These are phyloP conservation scores for Daldinia decipiens DNA, from an alignment of 495 filamentous ascomycete genomes.

Conservation along the genomic window DNA sequence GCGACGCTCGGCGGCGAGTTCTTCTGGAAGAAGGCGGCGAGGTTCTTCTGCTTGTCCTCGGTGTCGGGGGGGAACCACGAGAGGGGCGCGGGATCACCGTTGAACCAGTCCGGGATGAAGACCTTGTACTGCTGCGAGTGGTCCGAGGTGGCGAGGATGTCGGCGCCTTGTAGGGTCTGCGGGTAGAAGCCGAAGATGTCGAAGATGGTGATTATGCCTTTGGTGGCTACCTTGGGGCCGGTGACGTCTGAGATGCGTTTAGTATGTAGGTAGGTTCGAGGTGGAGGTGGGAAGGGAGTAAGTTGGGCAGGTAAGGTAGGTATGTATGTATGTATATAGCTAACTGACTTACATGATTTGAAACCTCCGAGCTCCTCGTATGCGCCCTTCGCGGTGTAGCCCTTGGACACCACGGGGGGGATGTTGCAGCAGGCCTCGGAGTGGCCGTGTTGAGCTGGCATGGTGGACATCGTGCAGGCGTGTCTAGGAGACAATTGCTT, in stretches of 20 bases:
- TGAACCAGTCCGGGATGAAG: conserved; percentile 76
- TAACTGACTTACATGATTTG: conserved; percentile 68
- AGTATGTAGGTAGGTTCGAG: background rate
- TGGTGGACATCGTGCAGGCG: conserved; percentile 60
- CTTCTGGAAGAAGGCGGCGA: conserved; percentile 80
- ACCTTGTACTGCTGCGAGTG: conserved; percentile 68
- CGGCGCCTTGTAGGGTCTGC: conserved; percentile 75
- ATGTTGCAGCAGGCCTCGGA: conserved; percentile 78
- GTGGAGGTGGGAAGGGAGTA: conserved; percentile 4
- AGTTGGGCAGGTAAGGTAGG: too few species aligned
- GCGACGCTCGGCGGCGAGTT: conserved; percentile 70
- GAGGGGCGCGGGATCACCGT: conserved; percentile 65
- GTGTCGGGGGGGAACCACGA: conserved; percentile 79
- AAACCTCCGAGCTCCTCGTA: conserved; percentile 71
- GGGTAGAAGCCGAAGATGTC: conserved; percentile 80
- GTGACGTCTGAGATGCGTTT: conserved; percentile 63
- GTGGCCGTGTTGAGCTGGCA: conserved; percentile 62
- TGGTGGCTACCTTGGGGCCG: conserved; percentile 65
- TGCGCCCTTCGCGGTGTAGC: conserved; percentile 71
- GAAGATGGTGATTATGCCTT: conserved; percentile 70
- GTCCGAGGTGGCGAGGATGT: conserved; percentile 71
- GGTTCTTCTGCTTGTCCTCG: conserved; percentile 78
- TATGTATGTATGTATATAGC: background rate
- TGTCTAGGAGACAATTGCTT: conserved; percentile 18
- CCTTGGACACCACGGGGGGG: conserved; percentile 70